A percentile compares a stretch with the other conserved stretches of the same genome.
These are phyloP conservation scores for Drechslerella dactyloides DNA, from an alignment of 2,329 filamentous ascomycete species.

Conservation along the genomic window DNA sequence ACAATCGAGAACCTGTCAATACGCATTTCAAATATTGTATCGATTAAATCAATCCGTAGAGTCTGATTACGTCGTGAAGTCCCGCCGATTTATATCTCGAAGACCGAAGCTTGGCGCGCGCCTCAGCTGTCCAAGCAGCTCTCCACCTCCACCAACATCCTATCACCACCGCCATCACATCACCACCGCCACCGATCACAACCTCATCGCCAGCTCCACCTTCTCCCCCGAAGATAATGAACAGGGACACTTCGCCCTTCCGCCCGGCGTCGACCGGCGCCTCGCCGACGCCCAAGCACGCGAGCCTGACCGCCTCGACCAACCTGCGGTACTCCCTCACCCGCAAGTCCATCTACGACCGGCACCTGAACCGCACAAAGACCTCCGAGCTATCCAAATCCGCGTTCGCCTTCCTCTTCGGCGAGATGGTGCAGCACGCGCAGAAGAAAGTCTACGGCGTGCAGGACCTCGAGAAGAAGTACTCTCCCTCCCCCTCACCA, in stretches of 20 bases:
- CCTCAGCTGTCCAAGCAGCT: too few species aligned
- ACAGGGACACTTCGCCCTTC: conserved; percentile 42
- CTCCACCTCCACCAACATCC: too few species aligned
- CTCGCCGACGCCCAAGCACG: conserved; percentile 57
- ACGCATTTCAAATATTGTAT: neutral
- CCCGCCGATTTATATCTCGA: too few species aligned
- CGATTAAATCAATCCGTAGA: too few species aligned
- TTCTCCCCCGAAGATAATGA: conserved; percentile 26
- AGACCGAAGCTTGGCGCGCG: too few species aligned
- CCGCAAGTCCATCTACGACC: conserved; percentile 97
- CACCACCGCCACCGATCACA: conserved; percentile 1
- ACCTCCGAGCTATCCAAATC: conserved; percentile 88
- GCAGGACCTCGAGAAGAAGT: conserved; percentile 91
- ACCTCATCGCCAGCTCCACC: neutral
- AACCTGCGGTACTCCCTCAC: conserved; percentile 87
- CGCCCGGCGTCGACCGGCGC: conserved; percentile 57
- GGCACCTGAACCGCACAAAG: conserved; percentile 87
- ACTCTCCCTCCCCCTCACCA: conserved; percentile 36
- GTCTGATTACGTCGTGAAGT: too few species aligned
- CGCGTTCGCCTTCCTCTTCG: conserved; percentile 94
- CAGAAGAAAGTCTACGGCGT: conserved; percentile 90
- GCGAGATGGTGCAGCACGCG: conserved; percentile 95
- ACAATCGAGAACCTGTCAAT: too few species aligned
- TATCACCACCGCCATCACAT: too few species aligned
- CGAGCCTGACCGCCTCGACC: conserved; percentile 56